Evolutionary conservation across 768 basidiomycete species (phyloP).

Genomic region (Boletus eberwhitei): DNA sequence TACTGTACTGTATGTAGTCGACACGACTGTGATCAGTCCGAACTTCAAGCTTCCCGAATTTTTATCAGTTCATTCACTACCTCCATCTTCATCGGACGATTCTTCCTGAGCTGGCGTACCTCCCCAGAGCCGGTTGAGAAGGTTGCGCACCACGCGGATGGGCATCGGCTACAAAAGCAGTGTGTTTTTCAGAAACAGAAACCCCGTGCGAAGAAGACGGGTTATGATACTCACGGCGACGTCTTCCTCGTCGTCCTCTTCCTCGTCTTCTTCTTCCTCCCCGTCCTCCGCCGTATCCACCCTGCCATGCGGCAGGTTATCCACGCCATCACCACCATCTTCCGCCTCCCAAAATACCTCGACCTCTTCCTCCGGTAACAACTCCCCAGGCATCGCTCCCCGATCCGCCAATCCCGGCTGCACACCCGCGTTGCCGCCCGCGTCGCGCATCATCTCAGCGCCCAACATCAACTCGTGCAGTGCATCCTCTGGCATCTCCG

Average conservation of each 20-base stretch:
- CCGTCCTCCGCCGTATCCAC: slow-evolving; percentile 36
- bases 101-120: slow-evolving; percentile 22
- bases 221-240: slow-evolving; percentile 41
- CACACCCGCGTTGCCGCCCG: slow-evolving; percentile 27
- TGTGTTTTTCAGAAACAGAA: background rate
- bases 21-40: background rate
- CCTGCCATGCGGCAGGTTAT: slow-evolving; percentile 15
- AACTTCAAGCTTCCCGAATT: background rate
- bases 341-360: slow-evolving; percentile 23
- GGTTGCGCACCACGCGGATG: slow-evolving; percentile 52
- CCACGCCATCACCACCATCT: slow-evolving; percentile 29
- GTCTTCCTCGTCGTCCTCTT: slow-evolving; percentile 36
- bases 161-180: slow-evolving; percentile 50
- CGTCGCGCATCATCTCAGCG: slow-evolving; percentile 38
- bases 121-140: slow-evolving; percentile 61
- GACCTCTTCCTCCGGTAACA: slow-evolving; percentile 38
- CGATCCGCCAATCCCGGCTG: slow-evolving; percentile 21
- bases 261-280: slow-evolving; percentile 37
- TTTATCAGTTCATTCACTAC: background rate
- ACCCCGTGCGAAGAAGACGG: background rate
- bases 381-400: slow-evolving; percentile 40
- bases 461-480: slow-evolving; percentile 57
- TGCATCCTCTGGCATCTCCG: slow-evolving; percentile 53
- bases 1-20: background rate
- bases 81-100: slow-evolving; percentile 20